Evolutionary conservation across 2,329 filamentous ascomycete species (phyloP), one percentile per base, ranked within the genome.

Genomic region (Xylariaceae sp.): DNA sequence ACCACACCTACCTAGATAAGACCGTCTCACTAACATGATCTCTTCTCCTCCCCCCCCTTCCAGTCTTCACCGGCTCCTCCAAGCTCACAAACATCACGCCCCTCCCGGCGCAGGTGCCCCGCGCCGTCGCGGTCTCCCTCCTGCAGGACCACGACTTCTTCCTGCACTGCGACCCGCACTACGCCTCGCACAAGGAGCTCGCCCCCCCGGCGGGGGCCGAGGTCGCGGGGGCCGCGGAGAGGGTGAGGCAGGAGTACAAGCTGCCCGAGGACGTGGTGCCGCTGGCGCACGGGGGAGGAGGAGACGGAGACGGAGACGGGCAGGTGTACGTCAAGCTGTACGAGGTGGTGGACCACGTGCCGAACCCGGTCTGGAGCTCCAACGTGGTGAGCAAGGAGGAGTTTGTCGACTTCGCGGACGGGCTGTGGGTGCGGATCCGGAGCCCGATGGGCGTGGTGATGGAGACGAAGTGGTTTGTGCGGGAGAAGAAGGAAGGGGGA

Each of bases 301-400:
- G 19, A 29, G 39, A 24, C 3, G 30, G 31, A 24, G 8, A 37
- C 26, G 26, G 15, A 41, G 32, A 13, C 37, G 41, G 28, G 42
- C 46, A 11, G 45, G 34, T 56, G n/a, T 55, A n/a, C n/a, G n/a
- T n/a, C n/a, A n/a, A 57, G 36, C 62, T 64, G 47, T 79, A 72
- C 60, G 62, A 64, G 24, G 72, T 78, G 18, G 65, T 77, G 7
- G 73, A 77, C 50, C 64, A 73, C 29, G 62, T 79, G 18, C 74
- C 75, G 3, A 73, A 73, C 12, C 74, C 74, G 2, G 63, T 79
- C 19, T 79, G 73, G 74, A 73, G 75, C 52, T 71, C 66, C 38
- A 69, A 72, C 36, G 71, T 79, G 6, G 65, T 72, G 39, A 78
- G 74, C 61, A 69, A 58, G 4, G 75, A 76, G 53, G 75, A 79